Base-by-base conservation (phyloP, 257 asterid species). In the Capsicum chinense region DNA sequence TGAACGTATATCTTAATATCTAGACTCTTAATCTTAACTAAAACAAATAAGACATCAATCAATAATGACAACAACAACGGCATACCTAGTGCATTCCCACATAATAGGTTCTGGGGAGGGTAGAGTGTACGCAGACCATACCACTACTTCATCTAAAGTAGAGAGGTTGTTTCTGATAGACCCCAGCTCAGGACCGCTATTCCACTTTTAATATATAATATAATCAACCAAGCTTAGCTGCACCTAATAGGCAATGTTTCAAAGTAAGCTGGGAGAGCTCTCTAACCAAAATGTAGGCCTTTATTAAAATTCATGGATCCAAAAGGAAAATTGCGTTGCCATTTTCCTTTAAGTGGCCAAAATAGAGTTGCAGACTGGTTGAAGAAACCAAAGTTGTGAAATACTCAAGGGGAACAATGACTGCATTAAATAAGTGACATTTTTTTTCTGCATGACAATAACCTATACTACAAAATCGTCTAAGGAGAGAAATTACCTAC, bases 371-470 rank as follows among this genome's bases (percentile, higher is more conserved):
- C 21, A n/a, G 44, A 52, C 47, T 5, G 81, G 12, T 50, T 74
- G n/a, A 52, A 74, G 62, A 74, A 74, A 74, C 81, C 60, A 50
- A 74, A 50, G 8, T 52, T 76, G 2, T 26, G 47, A 52, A 76
- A 76, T 50, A 12, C 9, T n/a, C 37, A 48, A 48, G 13, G 60
- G 80, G 9, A 4, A 3, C 6, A 47, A 3, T 26, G n/a, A 76
- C 8, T 52, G 47, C 21, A 8, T 76, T 26, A 76, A 52, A 0
- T 54, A 50, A 76, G 47, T 35, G 85, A 33, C 67, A 33, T 17
- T 66, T 66, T 26, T 66, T 21, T 1, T 35, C 64, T 17, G 80
- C 8, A 57, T 17, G 15, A 54, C 13, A 35, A 35, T 83, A 9
- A 9, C 50, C 67, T 17, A 66, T 26, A 37, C 37, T 52, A 67